Conservation (phyloP, 306 rosid genomes). For the Clitoria ternatea region DNA sequence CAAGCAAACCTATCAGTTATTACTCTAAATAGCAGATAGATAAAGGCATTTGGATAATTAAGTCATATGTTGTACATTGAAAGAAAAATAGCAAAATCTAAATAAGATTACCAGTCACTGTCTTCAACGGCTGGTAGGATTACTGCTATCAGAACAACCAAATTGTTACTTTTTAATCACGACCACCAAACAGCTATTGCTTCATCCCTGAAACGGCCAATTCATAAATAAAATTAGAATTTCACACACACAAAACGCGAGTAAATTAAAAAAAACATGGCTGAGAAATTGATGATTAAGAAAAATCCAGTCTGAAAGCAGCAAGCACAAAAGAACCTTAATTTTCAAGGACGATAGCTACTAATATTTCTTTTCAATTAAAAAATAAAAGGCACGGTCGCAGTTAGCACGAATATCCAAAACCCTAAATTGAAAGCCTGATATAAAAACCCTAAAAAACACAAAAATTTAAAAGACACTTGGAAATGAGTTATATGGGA, state of each 20-base stretch:
- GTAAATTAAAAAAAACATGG: not conserved
- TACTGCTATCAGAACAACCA: not conserved
- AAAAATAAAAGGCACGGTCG: not conserved
- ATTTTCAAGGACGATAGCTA: not conserved
- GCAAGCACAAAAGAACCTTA: not conserved
- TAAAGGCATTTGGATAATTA: not conserved
- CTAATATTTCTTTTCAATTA: not conserved
- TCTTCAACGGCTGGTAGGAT: constrained; percentile 5
- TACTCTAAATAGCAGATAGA: not conserved
- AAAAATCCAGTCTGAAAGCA: constrained; percentile 14
- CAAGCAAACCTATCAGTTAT: not conserved
- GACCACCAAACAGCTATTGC: not conserved
- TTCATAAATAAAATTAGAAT: constrained; percentile 26
- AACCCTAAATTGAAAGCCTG: constrained; percentile 44
- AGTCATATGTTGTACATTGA: not conserved
- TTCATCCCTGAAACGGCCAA: constrained; percentile 32
- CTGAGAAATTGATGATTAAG: too few relatives aligned
- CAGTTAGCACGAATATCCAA: constrained; percentile 6
- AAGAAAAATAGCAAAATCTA: not conserved
- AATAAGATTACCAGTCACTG: constrained; percentile 29
- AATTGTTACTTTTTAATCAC: constrained; percentile 4
- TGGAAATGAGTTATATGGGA: not conserved
- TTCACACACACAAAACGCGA: constrained; percentile 3
- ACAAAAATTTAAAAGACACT: not conserved
- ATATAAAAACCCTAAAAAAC: constrained; percentile 13